A percentile compares a stretch with the other conserved stretches of the same genome.
Evolutionary conservation across 257 asterid genomes (phyloP).

Genomic region (Solanum etuberosum): DNA sequence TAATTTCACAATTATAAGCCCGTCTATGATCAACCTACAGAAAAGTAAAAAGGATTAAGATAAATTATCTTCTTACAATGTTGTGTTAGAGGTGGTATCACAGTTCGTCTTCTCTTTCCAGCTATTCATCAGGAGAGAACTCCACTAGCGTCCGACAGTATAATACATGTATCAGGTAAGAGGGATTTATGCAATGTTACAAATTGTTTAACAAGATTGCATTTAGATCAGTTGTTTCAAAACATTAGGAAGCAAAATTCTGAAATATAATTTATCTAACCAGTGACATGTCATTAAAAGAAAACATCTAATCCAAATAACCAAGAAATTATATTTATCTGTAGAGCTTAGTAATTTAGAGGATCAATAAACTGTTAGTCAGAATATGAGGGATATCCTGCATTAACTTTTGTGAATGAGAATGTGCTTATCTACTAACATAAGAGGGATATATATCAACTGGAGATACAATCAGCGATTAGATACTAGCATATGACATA

Average conservation of each 20-base stretch:
- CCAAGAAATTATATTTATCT: background rate
- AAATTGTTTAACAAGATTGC: background rate
- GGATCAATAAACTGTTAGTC: background rate
- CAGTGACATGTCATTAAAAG: background rate
- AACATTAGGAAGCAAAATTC: background rate
- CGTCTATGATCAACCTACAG: slow-evolving; percentile 78
- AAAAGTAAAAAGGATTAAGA: background rate
- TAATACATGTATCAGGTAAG: background rate
- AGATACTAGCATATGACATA: background rate
- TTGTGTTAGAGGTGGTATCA: background rate
- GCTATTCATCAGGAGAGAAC: background rate
- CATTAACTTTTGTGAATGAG: background rate
- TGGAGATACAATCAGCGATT: background rate
- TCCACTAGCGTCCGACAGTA: background rate
- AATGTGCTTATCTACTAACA: background rate
- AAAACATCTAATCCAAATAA: background rate
- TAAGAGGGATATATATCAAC: background rate
- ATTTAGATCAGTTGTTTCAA: background rate
- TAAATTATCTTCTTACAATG: background rate
- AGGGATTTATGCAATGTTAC: background rate
- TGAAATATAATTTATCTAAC: background rate
- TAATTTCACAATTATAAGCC: slow-evolving; percentile 89
- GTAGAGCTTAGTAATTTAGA: background rate
- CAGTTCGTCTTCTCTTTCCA: background rate
- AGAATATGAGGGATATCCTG: background rate